Evolutionary conservation across 176 grass and related monocot genomes (phyloP).

Genomic region (Cymbopogon citratus): DNA sequence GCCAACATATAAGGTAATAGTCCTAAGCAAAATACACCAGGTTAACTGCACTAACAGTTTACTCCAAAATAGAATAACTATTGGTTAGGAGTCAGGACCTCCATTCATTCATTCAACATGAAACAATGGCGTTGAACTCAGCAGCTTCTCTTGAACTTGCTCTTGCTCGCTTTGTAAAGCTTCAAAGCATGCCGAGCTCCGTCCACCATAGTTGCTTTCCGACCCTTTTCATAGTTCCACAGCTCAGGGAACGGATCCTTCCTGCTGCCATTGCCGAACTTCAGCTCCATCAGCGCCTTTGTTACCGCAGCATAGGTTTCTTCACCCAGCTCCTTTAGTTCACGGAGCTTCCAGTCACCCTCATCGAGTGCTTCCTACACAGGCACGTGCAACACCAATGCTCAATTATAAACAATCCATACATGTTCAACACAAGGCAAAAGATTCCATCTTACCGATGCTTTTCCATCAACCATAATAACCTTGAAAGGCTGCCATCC

Average conservation of each 20-base stretch:
- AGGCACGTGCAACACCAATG: not conserved
- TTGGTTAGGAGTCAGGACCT: not conserved
- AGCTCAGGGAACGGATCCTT: slow-evolving; percentile 38
- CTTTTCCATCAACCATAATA: slow-evolving; percentile 34
- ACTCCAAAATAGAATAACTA: not conserved
- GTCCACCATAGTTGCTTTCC: slow-evolving; percentile 42
- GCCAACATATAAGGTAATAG: not conserved
- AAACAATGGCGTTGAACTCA: slow-evolving; percentile 7
- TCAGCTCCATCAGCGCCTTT: slow-evolving; percentile 45
- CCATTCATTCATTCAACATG: not conserved
- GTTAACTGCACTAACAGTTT: not conserved
- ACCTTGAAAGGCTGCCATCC: slow-evolving; percentile 61
- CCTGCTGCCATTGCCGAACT: slow-evolving; percentile 2
- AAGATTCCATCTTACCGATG: slow-evolving; percentile 22
- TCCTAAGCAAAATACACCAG: not conserved
- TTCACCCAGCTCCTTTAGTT: slow-evolving; percentile 36
- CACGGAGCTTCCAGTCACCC: slow-evolving; percentile 46
- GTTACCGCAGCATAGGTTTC: slow-evolving; percentile 50
- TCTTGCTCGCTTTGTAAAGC: slow-evolving; percentile 17
- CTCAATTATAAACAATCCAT: not conserved
- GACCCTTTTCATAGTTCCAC: slow-evolving; percentile 47
- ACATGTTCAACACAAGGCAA: not conserved
- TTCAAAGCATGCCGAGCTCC: slow-evolving; percentile 27
- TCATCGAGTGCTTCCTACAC: slow-evolving; percentile 54
- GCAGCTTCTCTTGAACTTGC: not conserved